Evolutionary conservation across 2,329 filamentous ascomycete species (phyloP), one percentile per base, ranked within the genome.

Genomic region (Alternaria panax): DNA sequence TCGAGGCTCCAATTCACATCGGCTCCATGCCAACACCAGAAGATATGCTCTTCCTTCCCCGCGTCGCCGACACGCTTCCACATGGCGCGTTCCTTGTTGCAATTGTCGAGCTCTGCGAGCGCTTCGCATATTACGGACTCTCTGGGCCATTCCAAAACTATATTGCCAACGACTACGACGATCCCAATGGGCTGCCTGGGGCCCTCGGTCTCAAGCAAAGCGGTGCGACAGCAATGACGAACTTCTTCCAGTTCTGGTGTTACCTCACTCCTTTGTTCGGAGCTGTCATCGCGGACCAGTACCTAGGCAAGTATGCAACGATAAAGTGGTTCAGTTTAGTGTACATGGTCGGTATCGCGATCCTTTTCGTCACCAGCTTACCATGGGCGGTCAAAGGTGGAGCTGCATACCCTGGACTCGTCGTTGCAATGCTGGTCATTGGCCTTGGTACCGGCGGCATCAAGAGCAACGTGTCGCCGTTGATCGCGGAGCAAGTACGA

Each of bases 371-470:
- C 28, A 87, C 89, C 2, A 85, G 90, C 16, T 79, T 90, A 1
- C 90, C 90, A 0, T 70, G 74, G 3, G 86, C 90, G 47, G 88
- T 92, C 46, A 79, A 85, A 43, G 79, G 86, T 34, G 83, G 87
- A 16, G 80, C 82, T 12, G 82, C 88, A 0, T 85, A 92, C 45
- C 88, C 81, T 1, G 87, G 86, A 51, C 90, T 92, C 68, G 76
- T 89, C 2, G 78, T 88, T 28, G 86, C 87, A 24, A 82, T 91
- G 65, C 77, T 91, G 43, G 84, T 92, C 71, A 86, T 92, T 72
- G 90, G 89, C n/a, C 76, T 92, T 28, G 91, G 91, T 42, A 92
- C 90, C 1, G 91, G 91, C 62, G 90, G 91, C 70, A 92, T 93
- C 85, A 94, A 93, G 82, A 86, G 89, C 64, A 93, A 93, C 72